Evolutionary conservation across 306 rosid genomes (phyloP).

Genomic region (Quillaja saponaria): DNA sequence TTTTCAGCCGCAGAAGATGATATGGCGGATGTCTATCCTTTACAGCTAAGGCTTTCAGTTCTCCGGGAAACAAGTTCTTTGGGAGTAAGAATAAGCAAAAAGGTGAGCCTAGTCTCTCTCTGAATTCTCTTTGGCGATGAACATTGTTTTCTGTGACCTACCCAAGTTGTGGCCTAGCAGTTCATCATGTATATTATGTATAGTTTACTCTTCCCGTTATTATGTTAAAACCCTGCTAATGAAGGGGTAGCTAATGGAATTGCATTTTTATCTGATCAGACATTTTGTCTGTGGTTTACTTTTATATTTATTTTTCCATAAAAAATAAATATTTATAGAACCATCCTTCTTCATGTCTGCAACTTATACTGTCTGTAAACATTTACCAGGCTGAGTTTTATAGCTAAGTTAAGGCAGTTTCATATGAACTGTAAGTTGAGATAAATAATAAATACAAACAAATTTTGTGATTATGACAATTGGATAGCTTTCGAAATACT

Average conservation of each 20-base stretch:
- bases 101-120: constrained; percentile 45
- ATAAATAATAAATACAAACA: too few relatives aligned
- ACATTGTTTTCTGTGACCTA: too few relatives aligned
- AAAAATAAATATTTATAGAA: too few relatives aligned
- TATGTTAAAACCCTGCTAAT: too few relatives aligned
- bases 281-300: constrained; percentile 9
- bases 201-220: constrained; percentile 11
- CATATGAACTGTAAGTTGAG: too few relatives aligned
- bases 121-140: constrained; percentile 2
- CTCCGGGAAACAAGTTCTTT: constrained; percentile 67
- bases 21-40: constrained; percentile 88
- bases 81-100: constrained; percentile 89
- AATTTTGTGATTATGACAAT: too few relatives aligned
- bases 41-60: constrained; percentile 84
- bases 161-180: too few relatives aligned
- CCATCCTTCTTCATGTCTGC: not conserved
- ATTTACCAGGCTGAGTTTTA: too few relatives aligned
- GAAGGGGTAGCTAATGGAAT: constrained; percentile 26
- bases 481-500: too few relatives aligned
- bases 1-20: constrained; percentile 76
- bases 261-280: constrained; percentile 20
- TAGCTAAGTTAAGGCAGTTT: too few relatives aligned
- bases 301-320: constrained; percentile 23
- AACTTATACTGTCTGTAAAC: constrained; percentile 11
- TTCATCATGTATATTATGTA: too few relatives aligned